Base-by-base conservation (phyloP, 345 rosid genomes). In the Arabidopsis arenosa region DNA sequence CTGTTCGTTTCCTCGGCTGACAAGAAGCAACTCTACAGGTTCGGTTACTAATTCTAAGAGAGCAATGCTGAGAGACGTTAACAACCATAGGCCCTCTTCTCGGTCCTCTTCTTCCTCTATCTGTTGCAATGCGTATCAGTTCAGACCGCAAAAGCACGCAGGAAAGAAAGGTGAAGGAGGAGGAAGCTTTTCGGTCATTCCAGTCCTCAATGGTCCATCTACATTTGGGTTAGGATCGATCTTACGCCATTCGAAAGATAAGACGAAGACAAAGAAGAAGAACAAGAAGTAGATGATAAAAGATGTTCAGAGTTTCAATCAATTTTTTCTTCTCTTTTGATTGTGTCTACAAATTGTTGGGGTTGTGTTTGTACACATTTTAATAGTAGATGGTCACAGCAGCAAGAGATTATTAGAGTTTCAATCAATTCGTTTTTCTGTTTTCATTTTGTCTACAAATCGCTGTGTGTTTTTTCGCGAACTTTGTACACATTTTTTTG, bases 11-110 rank as follows among this genome's bases (percentile, higher is more conserved):
- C 90, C 95, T 17, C 81, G 90, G 53, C 70, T 93, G 28, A 75
- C 88, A 0, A 76, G 97, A 72, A 91, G 92, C 82, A 86, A 82
- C 64, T 93, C 98, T 2, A 85, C 93, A 1, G 89, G 96, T 76
- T 84, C 95, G 0, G 86, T 70, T 23, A 67, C 82, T 9, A 75
- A 74, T 70, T 68, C 85, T 1, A 85, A 83, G 45, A 58, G 79
- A 61, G 58, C 79, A 18, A 63, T 81, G 28, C 57, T 69, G 26
- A 84, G 85, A 68, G 82, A 83, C 53, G 21, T 35, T 28, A 80
- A 74, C 65, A 88, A 80, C 80, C 82, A 70, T 8, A 67, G 70
- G 77, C 72, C 53, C 0, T 64, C 80, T 47, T 72, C 75, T 39
- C 48, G 32, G 15, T 60, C 80, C 6, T 26, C 88, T 43, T 18